phyloP scores from a whole-genome alignment of 129 eudicot species.

The Artemisia annua region DNA sequence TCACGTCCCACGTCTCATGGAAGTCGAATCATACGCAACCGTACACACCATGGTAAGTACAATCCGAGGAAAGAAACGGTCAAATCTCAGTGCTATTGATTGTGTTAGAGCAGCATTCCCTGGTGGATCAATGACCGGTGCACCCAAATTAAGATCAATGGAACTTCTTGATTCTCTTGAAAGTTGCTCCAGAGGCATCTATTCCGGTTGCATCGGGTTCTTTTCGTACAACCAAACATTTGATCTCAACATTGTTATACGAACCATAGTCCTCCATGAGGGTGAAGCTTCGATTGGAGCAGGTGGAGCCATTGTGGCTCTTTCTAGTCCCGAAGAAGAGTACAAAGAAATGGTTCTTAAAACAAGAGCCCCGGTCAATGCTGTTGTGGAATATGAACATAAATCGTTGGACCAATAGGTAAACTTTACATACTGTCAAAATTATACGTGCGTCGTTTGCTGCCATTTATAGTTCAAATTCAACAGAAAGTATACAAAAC shows the following conservation, averaged over 20 bases:
- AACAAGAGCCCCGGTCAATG: slow-evolving; percentile 73
- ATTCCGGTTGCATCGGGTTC: slow-evolving; percentile 93
- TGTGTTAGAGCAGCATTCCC: slow-evolving; percentile 94
- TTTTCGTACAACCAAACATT: slow-evolving; percentile 87
- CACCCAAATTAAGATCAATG: slow-evolving; percentile 96
- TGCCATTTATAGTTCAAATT: neutral
- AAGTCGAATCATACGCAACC: slow-evolving; percentile 86
- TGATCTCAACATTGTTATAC: slow-evolving; percentile 89
- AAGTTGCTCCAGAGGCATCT: slow-evolving; percentile 84
- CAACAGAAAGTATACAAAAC: neutral
- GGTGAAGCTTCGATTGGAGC: slow-evolving; percentile 95
- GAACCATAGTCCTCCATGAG: slow-evolving; percentile 73
- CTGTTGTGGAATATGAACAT: slow-evolving; percentile 51
- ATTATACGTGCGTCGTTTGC: neutral
- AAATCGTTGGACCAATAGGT: slow-evolving; percentile 20
- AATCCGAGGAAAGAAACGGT: slow-evolving; percentile 66
- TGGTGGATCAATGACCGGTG: slow-evolving; percentile 99
- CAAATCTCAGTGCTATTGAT: slow-evolving; percentile 58
- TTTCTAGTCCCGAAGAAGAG: slow-evolving; percentile 81
- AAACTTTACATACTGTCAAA: slow-evolving; percentile 11
- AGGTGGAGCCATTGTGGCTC: slow-evolving; percentile 93
- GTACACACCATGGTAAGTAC: slow-evolving; percentile 99
- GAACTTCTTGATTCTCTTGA: slow-evolving; percentile 87
- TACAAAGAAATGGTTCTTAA: slow-evolving; percentile 85
- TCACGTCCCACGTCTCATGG: slow-evolving; percentile 91